Evolutionary conservation across 179 eudicot species (phyloP).

Genomic region (Amaranthus tricolor): DNA sequence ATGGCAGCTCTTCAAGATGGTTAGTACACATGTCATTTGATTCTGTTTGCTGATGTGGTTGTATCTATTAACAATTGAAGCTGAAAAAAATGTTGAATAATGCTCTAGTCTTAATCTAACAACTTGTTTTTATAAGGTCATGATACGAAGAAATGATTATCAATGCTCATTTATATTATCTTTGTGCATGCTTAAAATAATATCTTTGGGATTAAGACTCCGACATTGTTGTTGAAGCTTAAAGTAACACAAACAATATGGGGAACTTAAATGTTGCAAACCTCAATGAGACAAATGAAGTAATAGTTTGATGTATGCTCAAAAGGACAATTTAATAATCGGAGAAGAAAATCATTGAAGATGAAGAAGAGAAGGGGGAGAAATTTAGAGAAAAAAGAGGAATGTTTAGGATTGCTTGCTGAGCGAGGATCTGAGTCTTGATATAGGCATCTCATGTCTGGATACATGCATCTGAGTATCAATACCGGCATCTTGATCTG

Average conservation of each 20-base stretch:
- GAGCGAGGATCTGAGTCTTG: not conserved
- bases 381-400: too few species aligned
- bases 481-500: too few species aligned
- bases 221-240: too few species aligned
- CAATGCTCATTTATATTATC: not conserved
- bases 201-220: not conserved
- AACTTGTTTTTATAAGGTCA: not conserved
- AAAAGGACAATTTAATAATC: too few species aligned
- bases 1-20: conserved; percentile 99
- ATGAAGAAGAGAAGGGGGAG: not conserved
- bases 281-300: too few species aligned
- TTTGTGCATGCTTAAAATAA: not conserved
- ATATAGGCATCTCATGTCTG: not conserved
- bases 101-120: not conserved
- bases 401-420: too few species aligned
- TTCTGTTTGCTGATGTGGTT: not conserved
- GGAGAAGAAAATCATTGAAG: not conserved
- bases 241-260: too few species aligned
- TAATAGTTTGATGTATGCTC: too few species aligned
- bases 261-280: too few species aligned
- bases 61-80: not conserved
- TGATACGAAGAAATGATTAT: not conserved
- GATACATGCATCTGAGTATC: not conserved
- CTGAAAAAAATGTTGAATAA: not conserved
- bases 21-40: conserved; percentile 27